Evolutionary conservation across 805 yeast genomes (phyloP).

Genomic region (Wickerhamomyces silvicola): DNA sequence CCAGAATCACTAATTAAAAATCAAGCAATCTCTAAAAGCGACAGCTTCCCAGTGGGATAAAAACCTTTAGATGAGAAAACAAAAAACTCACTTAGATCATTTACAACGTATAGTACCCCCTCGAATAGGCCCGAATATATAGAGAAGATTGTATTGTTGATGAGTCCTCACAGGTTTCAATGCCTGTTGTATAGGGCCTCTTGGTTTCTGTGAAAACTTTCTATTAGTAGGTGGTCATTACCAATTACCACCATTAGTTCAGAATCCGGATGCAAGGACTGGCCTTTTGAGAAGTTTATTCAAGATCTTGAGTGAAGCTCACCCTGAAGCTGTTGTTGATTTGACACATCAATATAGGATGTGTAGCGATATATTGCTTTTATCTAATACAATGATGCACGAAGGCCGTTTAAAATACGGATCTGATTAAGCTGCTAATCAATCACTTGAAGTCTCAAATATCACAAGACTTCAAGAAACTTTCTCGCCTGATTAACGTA

Average conservation of each 20-base stretch:
- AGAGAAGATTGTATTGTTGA: conserved; percentile 92
- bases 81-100: conserved; percentile 1
- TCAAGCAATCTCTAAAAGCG: conserved; percentile 5
- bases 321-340: conserved; percentile 72
- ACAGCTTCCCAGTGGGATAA: conserved; percentile 9
- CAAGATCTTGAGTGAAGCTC: conserved; percentile 59
- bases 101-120: conserved; percentile 7
- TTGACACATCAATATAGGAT: conserved; percentile 83
- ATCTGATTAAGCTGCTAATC: conserved; percentile 51
- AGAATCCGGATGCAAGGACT: conserved; percentile 53
- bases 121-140: neutral
- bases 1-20: conserved; percentile 12
- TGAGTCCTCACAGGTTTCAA: conserved; percentile 92
- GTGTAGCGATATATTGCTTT: conserved; percentile 81
- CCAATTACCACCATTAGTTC: conserved; percentile 87
- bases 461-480: conserved; percentile 7
- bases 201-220: conserved; percentile 70
- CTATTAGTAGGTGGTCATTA: conserved; percentile 94
- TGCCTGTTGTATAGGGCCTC: conserved; percentile 91
- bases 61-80: conserved; percentile 4
- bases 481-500: conserved; percentile 2
- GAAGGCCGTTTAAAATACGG: conserved; percentile 77
- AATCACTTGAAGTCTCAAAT: conserved; percentile 43
- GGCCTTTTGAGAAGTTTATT: conserved; percentile 72
- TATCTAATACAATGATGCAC: conserved; percentile 77